A percentile compares a stretch with the other conserved stretches of the same genome.
Conservation (phyloP, 805 yeast genomes). For the Naumovozyma dairenensis region DNA sequence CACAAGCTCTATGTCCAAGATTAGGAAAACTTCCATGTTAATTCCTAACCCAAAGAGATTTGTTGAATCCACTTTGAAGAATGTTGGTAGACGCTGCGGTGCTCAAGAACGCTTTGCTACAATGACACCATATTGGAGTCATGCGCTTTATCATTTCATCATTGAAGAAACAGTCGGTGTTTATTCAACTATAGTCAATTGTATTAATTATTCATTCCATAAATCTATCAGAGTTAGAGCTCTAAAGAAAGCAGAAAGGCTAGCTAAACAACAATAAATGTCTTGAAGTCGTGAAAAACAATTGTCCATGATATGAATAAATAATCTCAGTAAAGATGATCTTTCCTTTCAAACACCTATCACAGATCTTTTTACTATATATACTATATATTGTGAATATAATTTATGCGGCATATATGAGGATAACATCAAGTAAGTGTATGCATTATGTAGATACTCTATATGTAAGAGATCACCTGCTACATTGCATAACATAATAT, state of each 20-base stretch:
- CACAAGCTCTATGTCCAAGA: constrained; percentile 91
- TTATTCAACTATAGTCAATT: constrained; percentile 59
- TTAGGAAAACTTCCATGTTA: constrained; percentile 59
- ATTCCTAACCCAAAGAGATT: constrained; percentile 79
- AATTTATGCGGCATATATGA: too few species aligned
- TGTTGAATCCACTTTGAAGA: constrained; percentile 59
- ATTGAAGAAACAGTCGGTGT: constrained; percentile 77
- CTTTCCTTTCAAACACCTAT: too few species aligned
- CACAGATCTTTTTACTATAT: too few species aligned
- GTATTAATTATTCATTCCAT: constrained; percentile 68
- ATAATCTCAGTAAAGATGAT: too few species aligned
- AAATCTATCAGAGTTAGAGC: constrained; percentile 73
- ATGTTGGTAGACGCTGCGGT: constrained; percentile 78
- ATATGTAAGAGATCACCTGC: too few species aligned
- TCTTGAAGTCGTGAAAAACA: too few species aligned
- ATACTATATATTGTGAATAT: too few species aligned
- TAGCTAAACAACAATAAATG: constrained; percentile 19
- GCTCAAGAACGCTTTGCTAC: constrained; percentile 87
- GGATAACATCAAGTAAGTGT: too few species aligned
- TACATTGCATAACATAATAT: too few species aligned
- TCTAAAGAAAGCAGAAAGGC: constrained; percentile 45
- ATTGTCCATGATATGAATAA: too few species aligned
- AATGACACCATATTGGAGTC: constrained; percentile 85
- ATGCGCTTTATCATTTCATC: constrained; percentile 82
- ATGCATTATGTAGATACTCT: too few species aligned